Percentiles rank a stretch among this genome's conserved stretches.
Evolutionary conservation across 148 eudicot genomes (phyloP).

Genomic region (Persicaria maculosa): DNA sequence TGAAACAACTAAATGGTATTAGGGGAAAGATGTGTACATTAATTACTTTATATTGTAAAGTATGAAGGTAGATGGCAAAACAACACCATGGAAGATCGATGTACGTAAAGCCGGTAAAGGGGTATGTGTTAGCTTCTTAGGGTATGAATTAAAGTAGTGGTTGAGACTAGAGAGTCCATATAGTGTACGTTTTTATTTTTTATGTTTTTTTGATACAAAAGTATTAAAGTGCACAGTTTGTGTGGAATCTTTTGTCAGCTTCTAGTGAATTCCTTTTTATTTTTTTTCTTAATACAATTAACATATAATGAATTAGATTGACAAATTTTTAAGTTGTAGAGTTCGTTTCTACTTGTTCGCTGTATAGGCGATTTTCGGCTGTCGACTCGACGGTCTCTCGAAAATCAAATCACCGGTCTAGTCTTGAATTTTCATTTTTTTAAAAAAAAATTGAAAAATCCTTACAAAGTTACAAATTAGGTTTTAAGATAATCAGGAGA

Average conservation of each 20-base stretch:
- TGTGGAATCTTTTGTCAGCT: constrained; percentile 20
- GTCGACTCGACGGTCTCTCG: too few relatives aligned
- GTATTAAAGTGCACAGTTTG: neutral
- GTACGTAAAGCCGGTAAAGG: neutral
- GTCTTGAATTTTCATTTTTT: too few relatives aligned
- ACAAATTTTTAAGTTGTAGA: too few relatives aligned
- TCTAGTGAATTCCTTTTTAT: neutral
- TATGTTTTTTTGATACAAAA: neutral
- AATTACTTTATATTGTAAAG: neutral
- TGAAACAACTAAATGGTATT: too few relatives aligned
- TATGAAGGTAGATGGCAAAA: neutral
- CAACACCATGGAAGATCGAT: neutral
- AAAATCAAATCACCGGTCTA: too few relatives aligned
- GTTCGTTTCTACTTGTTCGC: too few relatives aligned
- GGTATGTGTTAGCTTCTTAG: neutral
- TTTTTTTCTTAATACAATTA: neutral
- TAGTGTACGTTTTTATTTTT: neutral
- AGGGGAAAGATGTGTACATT: neutral
- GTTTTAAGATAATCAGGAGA: too few relatives aligned
- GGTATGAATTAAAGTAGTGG: constrained; percentile 5
- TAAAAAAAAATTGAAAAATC: too few relatives aligned
- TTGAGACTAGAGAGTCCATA: neutral
- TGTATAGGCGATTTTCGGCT: too few relatives aligned
- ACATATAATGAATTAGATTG: neutral
- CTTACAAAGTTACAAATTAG: too few relatives aligned